Evolutionary conservation across 805 yeast species (phyloP).

Genomic region (Metschnikowia santaceciliae): DNA sequence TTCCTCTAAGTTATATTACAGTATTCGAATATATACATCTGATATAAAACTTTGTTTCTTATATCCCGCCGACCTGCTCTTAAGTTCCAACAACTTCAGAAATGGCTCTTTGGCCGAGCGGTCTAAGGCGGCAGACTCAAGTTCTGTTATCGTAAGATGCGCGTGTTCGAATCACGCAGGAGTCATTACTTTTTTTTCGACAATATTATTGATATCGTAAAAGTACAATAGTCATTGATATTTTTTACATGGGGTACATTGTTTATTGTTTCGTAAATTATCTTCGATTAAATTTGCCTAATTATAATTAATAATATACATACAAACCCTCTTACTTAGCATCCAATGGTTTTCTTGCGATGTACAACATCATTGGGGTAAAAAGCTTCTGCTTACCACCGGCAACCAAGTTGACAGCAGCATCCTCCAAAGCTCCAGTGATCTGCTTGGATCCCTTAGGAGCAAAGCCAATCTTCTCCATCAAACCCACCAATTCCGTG

Average conservation of each 20-base stretch:
- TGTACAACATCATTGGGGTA: slow-evolving; percentile 96
- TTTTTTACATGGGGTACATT: no score
- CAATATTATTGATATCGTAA: not conserved
- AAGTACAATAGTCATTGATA: no score
- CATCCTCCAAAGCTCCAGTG: slow-evolving; percentile 91
- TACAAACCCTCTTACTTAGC: slow-evolving; percentile 9
- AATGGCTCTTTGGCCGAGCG: slow-evolving; percentile 21
- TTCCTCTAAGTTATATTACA: no score
- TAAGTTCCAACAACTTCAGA: no score
- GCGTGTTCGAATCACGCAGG: slow-evolving; percentile 23
- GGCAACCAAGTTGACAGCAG: slow-evolving; percentile 89
- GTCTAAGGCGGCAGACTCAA: slow-evolving; percentile 21
- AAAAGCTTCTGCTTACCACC: slow-evolving; percentile 89
- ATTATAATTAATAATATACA: not conserved
- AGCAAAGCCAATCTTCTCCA: slow-evolving; percentile 84
- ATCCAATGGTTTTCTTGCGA: slow-evolving; percentile 72
- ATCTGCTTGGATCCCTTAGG: slow-evolving; percentile 89
- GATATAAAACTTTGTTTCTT: no score
- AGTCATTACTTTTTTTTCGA: slow-evolving; percentile 14
- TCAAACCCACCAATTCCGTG: slow-evolving; percentile 68
- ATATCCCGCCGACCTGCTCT: no score
- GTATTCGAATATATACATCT: no score
- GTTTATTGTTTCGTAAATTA: not conserved
- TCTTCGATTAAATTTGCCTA: not conserved
- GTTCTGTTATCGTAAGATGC: slow-evolving; percentile 23